These are phyloP conservation scores for Prunus mongolica DNA, from an alignment of 306 rosid genomes.

Conservation along the genomic window DNA sequence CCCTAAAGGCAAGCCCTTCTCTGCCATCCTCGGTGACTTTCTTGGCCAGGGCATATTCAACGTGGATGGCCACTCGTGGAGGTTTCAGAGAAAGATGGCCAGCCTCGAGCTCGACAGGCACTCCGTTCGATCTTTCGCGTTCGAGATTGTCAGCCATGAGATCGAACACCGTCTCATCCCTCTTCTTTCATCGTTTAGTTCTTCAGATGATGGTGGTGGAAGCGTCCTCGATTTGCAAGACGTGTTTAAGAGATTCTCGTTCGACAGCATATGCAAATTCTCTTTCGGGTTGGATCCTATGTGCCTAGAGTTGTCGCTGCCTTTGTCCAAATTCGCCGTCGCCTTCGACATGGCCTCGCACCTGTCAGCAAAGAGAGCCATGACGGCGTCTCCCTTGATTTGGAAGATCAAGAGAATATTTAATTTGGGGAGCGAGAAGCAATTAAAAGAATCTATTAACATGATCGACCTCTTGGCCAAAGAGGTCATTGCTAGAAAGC, in stretches of 20 bases:
- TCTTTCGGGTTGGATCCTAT: constrained; percentile 77
- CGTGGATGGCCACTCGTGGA: constrained; percentile 76
- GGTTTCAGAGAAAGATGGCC: constrained; percentile 66
- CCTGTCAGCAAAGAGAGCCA: constrained; percentile 80
- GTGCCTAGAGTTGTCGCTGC: constrained; percentile 56
- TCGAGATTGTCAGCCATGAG: constrained; percentile 57
- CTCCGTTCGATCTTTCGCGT: constrained; percentile 53
- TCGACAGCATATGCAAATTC: constrained; percentile 61
- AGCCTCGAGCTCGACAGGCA: constrained; percentile 42
- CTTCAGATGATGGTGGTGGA: neutral
- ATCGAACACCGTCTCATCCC: constrained; percentile 56
- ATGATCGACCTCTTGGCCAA: constrained; percentile 49
- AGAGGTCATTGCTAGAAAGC: constrained; percentile 56
- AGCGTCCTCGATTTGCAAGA: constrained; percentile 63
- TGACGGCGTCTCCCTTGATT: constrained; percentile 50
- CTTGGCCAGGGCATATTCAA: constrained; percentile 80
- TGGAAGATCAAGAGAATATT: constrained; percentile 73
- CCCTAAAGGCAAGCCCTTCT: constrained; percentile 74
- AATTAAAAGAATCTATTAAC: constrained; percentile 34
- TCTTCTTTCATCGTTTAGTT: constrained; percentile 23
- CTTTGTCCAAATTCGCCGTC: constrained; percentile 55
- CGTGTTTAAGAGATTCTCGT: constrained; percentile 62
- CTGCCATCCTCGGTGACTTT: constrained; percentile 65
- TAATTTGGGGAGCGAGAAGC: constrained; percentile 61
- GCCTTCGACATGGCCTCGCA: constrained; percentile 69